Conservation (phyloP, 495 filamentous ascomycete species). For the Tuber melanosporum region DNA sequence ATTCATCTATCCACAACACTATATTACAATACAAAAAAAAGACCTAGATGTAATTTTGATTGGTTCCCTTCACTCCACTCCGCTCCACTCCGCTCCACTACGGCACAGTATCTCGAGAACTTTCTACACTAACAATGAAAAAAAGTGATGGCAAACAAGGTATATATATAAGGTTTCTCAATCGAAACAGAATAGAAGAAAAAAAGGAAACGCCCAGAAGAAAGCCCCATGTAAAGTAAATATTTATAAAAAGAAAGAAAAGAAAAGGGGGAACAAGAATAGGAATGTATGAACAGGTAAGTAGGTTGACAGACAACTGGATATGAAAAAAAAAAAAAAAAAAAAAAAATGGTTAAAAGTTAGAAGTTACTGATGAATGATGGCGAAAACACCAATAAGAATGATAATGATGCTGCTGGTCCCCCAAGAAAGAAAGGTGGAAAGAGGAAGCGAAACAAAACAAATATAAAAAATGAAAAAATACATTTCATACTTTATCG, state of each 20-base stretch:
- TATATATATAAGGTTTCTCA: constrained; percentile 7
- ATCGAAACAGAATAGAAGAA: constrained; percentile 7
- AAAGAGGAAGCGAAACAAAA: constrained; percentile 11
- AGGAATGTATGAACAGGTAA: constrained; percentile 9
- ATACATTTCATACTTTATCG: constrained; percentile 1
- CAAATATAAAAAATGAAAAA: constrained; percentile 20
- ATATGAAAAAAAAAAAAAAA: neutral
- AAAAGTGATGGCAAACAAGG: neutral
- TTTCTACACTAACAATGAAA: neutral
- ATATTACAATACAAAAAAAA: neutral
- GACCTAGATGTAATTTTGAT: neutral
- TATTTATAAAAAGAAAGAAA: constrained; percentile 12
- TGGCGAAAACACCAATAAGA: constrained; percentile 14
- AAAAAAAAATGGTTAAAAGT: constrained; percentile 1
- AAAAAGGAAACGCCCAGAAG: constrained; percentile 18
- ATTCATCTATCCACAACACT: neutral
- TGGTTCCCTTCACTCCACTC: neutral
- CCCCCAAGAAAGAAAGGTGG: constrained; percentile 3
- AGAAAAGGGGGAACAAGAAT: constrained; percentile 14
- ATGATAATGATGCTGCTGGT: constrained; percentile 8
- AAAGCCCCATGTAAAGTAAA: neutral
- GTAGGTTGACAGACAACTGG: neutral
- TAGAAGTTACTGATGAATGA: constrained; percentile 12
- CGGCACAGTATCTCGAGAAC: neutral
- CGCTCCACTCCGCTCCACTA: neutral